Conservation (phyloP, 345 rosid genomes). For the Iberis pinnata region DNA sequence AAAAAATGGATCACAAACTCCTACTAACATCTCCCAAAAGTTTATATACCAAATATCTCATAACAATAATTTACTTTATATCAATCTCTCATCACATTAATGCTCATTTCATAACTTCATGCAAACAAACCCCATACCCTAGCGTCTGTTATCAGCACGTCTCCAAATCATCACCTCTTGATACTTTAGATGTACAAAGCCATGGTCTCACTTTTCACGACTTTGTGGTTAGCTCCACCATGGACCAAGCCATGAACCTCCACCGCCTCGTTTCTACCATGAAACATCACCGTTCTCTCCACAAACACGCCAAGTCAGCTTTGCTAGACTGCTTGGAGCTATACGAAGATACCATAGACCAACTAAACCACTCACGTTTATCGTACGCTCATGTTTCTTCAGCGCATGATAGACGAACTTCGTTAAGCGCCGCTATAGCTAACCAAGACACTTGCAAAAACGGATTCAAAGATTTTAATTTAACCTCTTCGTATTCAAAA, state of each 20-base stretch:
- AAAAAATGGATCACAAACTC: slow-evolving; percentile 26
- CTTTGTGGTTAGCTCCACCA: slow-evolving; percentile 40
- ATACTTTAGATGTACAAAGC: slow-evolving; percentile 23
- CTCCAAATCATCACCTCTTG: slow-evolving; percentile 21
- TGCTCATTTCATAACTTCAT: slow-evolving; percentile 36
- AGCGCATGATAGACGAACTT: slow-evolving; percentile 48
- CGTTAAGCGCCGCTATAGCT: slow-evolving; percentile 70
- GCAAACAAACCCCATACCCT: slow-evolving; percentile 55
- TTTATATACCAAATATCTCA: slow-evolving; percentile 12
- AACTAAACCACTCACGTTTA: slow-evolving; percentile 48
- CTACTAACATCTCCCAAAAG: slow-evolving; percentile 4
- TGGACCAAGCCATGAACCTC: slow-evolving; percentile 46
- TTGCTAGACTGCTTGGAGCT: slow-evolving; percentile 62
- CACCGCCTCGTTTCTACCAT: slow-evolving; percentile 38
- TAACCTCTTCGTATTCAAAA: slow-evolving; percentile 33
- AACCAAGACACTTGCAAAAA: slow-evolving; percentile 65
- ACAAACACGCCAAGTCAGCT: slow-evolving; percentile 44
- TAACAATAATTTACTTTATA: slow-evolving; percentile 10
- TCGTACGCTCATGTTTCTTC: slow-evolving; percentile 18
- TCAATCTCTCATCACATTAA: slow-evolving; percentile 24
- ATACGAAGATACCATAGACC: slow-evolving; percentile 43
- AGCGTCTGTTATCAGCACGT: slow-evolving; percentile 41
- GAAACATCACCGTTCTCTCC: slow-evolving; percentile 35
- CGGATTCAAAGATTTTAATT: slow-evolving; percentile 60
- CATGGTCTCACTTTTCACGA: slow-evolving; percentile 36